Conservation (phyloP, 768 basidiomycete species). For the Tricholoma terreum region DNA sequence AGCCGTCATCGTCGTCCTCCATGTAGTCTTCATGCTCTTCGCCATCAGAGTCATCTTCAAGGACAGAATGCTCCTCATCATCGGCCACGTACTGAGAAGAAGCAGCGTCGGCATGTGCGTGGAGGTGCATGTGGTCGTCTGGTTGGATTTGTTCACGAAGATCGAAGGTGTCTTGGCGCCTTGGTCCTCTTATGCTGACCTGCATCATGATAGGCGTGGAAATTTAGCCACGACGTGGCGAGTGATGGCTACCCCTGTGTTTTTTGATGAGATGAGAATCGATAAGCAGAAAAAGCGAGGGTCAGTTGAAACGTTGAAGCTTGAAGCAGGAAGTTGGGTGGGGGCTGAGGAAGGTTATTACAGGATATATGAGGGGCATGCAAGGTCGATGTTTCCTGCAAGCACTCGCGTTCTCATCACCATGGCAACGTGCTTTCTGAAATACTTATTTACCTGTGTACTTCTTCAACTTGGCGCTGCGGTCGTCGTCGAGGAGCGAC, state of each 20-base stretch:
- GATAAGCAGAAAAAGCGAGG: not conserved
- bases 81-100: slow-evolving; percentile 47
- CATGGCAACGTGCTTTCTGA: not conserved
- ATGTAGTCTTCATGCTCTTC: slow-evolving; percentile 70
- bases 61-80: slow-evolving; percentile 79
- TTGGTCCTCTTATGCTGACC: slow-evolving; percentile 29
- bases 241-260: not conserved
- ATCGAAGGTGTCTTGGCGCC: slow-evolving; percentile 65
- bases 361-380: not conserved
- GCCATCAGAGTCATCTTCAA: slow-evolving; percentile 80
- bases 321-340: not conserved
- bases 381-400: not conserved
- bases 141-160: slow-evolving; percentile 61
- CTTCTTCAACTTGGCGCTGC: no score
- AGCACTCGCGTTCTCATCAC: not conserved
- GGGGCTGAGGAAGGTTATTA: no score
- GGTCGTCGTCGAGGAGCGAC: no score
- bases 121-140: slow-evolving; percentile 39
- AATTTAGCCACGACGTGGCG: not conserved
- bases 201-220: slow-evolving; percentile 10
- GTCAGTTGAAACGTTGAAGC: not conserved
- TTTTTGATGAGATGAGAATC: not conserved
- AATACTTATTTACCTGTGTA: no score
- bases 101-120: slow-evolving; percentile 44
- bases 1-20: slow-evolving; percentile 75